Evolutionary conservation across 768 basidiomycete genomes (phyloP).

Genomic region (Hygrophoropsis aurantiaca): DNA sequence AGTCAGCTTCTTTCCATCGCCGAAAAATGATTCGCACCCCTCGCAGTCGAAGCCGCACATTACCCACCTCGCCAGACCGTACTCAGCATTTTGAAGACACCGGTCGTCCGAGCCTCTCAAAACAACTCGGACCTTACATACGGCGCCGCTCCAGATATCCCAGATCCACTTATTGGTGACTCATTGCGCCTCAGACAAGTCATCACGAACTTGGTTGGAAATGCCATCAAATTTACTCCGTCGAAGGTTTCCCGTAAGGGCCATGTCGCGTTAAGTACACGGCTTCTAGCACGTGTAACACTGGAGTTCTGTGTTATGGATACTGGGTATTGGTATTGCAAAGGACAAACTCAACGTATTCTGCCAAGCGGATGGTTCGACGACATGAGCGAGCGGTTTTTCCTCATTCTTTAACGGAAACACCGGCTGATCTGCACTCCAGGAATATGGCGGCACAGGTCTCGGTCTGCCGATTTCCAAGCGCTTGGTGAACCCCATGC

Average conservation of each 20-base stretch:
- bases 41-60: slow-evolving; percentile 90
- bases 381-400: slow-evolving; percentile 69
- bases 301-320: slow-evolving; percentile 97
- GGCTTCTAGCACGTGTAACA: slow-evolving; percentile 76
- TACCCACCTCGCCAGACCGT: slow-evolving; percentile 95
- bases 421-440: slow-evolving; percentile 9
- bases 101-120: slow-evolving; percentile 96
- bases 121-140: slow-evolving; percentile 96
- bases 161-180: slow-evolving; percentile 96
- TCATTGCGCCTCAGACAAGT: slow-evolving; percentile 92
- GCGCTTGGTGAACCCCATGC: slow-evolving; percentile 94
- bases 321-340: slow-evolving; percentile 97
- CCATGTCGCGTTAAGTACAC: slow-evolving; percentile 85
- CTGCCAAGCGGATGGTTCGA: slow-evolving; percentile 97
- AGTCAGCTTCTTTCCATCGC: no score
- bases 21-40: slow-evolving; percentile 12
- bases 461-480: slow-evolving; percentile 97
- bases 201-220: slow-evolving; percentile 93
- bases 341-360: slow-evolving; percentile 99
- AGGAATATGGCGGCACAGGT: slow-evolving; percentile 98
- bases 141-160: slow-evolving; percentile 93
- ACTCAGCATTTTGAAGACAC: slow-evolving; percentile 95
- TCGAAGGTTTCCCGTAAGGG: slow-evolving; percentile 77
- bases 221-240: slow-evolving; percentile 97
- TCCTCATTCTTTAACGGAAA: slow-evolving; percentile 7